Percentiles rank a stretch among this genome's conserved stretches.
phyloP scores from a whole-genome alignment of 768 basidiomycete species.

The Hygrocybe coccinea region DNA sequence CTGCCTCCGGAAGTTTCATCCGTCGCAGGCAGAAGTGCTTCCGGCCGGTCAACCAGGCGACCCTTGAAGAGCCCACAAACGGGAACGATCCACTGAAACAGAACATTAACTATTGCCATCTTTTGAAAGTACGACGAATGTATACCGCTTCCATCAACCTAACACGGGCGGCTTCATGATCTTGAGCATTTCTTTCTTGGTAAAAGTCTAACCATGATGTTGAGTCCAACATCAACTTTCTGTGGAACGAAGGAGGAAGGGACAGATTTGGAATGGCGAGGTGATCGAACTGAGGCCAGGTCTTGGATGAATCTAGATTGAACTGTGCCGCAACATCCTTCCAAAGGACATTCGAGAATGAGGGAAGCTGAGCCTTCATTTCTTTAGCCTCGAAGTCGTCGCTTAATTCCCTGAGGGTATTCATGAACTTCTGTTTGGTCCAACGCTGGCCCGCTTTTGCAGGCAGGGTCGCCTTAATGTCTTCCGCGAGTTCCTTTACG shows the following conservation, averaged over 20 bases:
- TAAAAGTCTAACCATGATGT: background rate
- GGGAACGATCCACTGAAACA: background rate
- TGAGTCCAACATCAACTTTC: background rate
- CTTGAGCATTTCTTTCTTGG: background rate
- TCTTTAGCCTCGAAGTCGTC: background rate
- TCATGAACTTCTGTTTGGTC: background rate
- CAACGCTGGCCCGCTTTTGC: background rate
- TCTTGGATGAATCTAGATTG: background rate
- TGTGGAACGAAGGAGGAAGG: conserved; percentile 1
- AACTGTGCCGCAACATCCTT: background rate
- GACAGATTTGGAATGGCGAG: background rate
- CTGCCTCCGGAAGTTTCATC: background rate
- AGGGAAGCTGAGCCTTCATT: background rate
- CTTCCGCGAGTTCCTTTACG: background rate
- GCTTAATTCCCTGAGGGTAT: background rate
- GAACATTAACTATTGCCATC: background rate
- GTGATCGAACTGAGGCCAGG: background rate
- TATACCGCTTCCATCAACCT: conserved; percentile 2
- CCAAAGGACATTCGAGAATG: background rate
- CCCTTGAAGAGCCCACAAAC: conserved; percentile 1
- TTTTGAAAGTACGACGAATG: background rate
- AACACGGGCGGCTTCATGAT: background rate
- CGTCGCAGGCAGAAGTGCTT: background rate
- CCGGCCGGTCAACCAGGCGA: background rate
- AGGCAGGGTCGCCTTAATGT: background rate